phyloP scores from a whole-genome alignment of 2,329 filamentous ascomycete species.

The Diplodia seriata region DNA sequence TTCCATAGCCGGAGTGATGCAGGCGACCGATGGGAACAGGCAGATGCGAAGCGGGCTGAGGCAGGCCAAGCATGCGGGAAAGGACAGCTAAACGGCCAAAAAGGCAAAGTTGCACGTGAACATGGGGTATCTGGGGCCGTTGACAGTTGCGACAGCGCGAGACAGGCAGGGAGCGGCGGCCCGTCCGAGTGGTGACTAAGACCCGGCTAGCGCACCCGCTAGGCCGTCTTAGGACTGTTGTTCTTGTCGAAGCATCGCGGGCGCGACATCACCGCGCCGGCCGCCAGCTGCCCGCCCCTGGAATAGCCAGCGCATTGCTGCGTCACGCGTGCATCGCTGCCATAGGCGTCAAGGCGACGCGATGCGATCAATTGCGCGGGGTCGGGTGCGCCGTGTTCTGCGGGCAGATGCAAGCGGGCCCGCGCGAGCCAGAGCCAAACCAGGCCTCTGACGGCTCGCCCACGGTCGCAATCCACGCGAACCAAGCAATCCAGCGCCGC shows the following conservation, averaged over 20 bases:
- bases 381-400: background rate
- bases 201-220: background rate
- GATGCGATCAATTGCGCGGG: slow-evolving; percentile 8
- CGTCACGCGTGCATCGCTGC: slow-evolving; percentile 11
- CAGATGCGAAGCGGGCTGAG: no score
- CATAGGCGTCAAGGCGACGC: background rate
- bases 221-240: background rate
- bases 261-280: slow-evolving; percentile 13
- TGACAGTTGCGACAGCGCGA: background rate
- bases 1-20: slow-evolving; percentile 7
- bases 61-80: background rate
- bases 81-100: background rate
- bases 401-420: slow-evolving; percentile 1
- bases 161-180: slow-evolving; percentile 3
- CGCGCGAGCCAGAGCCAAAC: slow-evolving; percentile 4
- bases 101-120: background rate
- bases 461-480: slow-evolving; percentile 13
- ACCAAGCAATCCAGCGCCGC: background rate
- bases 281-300: slow-evolving; percentile 1
- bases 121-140: background rate
- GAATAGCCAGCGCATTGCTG: slow-evolving; percentile 5
- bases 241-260: slow-evolving; percentile 10
- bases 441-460: background rate
- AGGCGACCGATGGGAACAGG: background rate
- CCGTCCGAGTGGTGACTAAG: slow-evolving; percentile 21